A percentile compares a stretch with the other conserved stretches of the same genome.
phyloP scores from a whole-genome alignment of 2,329 filamentous ascomycete genomes.

The Monosporascus sp. region DNA sequence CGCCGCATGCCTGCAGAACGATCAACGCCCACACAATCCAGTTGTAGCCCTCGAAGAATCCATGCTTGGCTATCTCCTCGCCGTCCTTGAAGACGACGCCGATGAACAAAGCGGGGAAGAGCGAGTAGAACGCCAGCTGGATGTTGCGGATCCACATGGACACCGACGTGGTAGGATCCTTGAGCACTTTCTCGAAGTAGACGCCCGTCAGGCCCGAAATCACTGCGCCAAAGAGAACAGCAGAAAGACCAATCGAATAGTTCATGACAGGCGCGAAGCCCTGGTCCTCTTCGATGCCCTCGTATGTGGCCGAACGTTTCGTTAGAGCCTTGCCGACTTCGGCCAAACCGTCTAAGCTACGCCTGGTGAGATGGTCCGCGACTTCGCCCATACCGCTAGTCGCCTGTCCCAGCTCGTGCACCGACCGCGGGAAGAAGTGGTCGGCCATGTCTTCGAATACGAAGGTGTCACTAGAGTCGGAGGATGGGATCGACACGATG shows the following conservation, averaged over 20 bases:
- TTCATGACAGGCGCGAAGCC: slow-evolving; percentile 58
- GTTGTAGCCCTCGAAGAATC: slow-evolving; percentile 95
- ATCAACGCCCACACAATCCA: slow-evolving; percentile 86
- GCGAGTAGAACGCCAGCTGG: slow-evolving; percentile 88
- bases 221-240: slow-evolving; percentile 71
- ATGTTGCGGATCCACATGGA: slow-evolving; percentile 94
- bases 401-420: slow-evolving; percentile 69
- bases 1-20: slow-evolving; percentile 74
- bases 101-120: slow-evolving; percentile 82
- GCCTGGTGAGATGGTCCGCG: slow-evolving; percentile 45
- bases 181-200: slow-evolving; percentile 86
- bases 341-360: slow-evolving; percentile 34
- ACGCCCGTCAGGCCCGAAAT: slow-evolving; percentile 83
- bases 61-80: slow-evolving; percentile 71
- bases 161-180: slow-evolving; percentile 68
- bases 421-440: slow-evolving; percentile 70
- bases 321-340: slow-evolving; percentile 37
- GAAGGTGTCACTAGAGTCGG: slow-evolving; percentile 48
- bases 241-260: slow-evolving; percentile 69
- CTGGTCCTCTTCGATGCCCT: slow-evolving; percentile 72
- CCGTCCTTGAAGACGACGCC: slow-evolving; percentile 87
- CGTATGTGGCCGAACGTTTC: slow-evolving; percentile 80
- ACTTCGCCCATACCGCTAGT: slow-evolving; percentile 46
- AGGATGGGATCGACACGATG: slow-evolving; percentile 74
- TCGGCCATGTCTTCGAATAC: slow-evolving; percentile 59